Percentiles rank a stretch among this genome's conserved stretches.
Evolutionary conservation across 2,329 filamentous ascomycete genomes (phyloP).

Genomic region (Aspergillus bombycis): DNA sequence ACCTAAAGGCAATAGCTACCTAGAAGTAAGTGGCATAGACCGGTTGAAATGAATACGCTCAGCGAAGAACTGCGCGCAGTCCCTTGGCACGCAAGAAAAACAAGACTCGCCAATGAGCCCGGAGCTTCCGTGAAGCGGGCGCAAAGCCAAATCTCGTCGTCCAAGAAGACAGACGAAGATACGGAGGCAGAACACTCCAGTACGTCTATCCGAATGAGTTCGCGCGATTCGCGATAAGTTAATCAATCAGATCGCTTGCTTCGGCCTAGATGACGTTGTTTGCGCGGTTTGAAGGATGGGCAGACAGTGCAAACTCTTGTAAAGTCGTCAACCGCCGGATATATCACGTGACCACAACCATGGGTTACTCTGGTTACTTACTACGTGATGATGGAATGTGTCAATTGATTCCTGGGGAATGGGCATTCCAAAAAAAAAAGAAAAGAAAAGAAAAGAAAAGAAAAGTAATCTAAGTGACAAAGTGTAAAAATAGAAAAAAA

Average conservation of each 20-base stretch:
- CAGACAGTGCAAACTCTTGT: slow-evolving; percentile 47
- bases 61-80: not conserved
- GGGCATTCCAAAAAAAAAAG: not conserved
- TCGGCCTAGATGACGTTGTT: slow-evolving; percentile 37
- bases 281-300: slow-evolving; percentile 43
- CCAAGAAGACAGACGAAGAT: not conserved
- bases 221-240: slow-evolving; percentile 21
- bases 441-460: too few relatives aligned
- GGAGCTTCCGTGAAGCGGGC: slow-evolving; percentile 8
- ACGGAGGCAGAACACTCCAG: slow-evolving; percentile 16
- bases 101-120: not conserved
- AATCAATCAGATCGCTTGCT: slow-evolving; percentile 29
- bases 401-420: not conserved
- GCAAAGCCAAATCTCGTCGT: not conserved
- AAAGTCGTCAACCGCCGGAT: slow-evolving; percentile 9
- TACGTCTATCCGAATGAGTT: slow-evolving; percentile 10
- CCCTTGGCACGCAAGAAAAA: not conserved
- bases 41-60: not conserved
- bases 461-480: too few relatives aligned
- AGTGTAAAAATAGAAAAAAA: not conserved
- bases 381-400: not conserved
- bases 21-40: not conserved
- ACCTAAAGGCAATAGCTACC: not conserved
- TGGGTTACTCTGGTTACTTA: not conserved
- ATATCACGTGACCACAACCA: not conserved